Evolutionary conservation across 306 rosid genomes (phyloP), one percentile per base, ranked within the genome.

Genomic region (Leucaena leucocephala): DNA sequence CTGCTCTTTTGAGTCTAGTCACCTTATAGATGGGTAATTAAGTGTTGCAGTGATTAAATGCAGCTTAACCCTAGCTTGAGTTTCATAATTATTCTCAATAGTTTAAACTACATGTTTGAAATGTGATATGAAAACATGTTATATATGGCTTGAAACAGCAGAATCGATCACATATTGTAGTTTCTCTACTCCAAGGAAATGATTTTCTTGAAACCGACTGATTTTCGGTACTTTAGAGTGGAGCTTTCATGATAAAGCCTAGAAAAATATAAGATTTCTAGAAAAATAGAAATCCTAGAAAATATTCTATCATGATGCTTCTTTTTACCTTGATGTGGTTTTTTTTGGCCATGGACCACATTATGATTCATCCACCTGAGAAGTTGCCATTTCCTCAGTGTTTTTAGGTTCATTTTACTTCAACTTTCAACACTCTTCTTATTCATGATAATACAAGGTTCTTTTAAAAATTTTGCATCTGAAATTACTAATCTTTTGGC

Each of bases 21-120:
- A 57, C 71, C 62, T 54, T 21, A 15, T 43, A 66, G 79, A 42
- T 64, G 69, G 55, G 7, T 74, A 36, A 74, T 72, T 57, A 38
- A 71, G 36, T 79, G 64, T 59, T 45, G 52, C 44, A 38, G 35
- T 64, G 34, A 40, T 62, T 71, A 22, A 35, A 61, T 48, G 61
- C 45, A 46, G 19, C 64, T 48, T 34, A 2, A 27, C 1, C 27
- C 27, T 27, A 27, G 0, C 27, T 27, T 27, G 27, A 27, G 27
- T 27, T 27, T 27, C 27, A 27, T 27, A 27, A 27, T 27, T 27
- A 27, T 27, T 27, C 27, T 45, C 10, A 9, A 2, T 9, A 45
- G 38, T 65, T 72, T 34, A 43, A 13, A 64, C 59, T 12, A 43
- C 46, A 21, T 43, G 14, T 27, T 68, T 22, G 45, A 8, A 72